A percentile compares a stretch with the other conserved stretches of the same genome.
These are phyloP conservation scores for Hysterangium stoloniferum DNA, from an alignment of 768 basidiomycete genomes.

Conservation along the genomic window DNA sequence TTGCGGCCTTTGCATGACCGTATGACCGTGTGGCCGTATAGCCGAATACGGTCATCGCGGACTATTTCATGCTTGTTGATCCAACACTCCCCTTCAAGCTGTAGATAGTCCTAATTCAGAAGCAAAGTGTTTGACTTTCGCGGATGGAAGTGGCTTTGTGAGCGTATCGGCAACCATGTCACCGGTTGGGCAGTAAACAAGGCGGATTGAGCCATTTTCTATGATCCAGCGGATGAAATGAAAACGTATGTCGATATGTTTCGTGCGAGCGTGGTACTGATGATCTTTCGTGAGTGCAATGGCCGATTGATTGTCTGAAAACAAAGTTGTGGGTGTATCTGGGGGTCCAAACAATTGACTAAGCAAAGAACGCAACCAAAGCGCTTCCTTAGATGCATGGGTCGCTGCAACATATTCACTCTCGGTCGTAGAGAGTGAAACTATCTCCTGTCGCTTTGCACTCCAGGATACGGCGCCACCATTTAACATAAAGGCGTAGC, in stretches of 20 bases:
- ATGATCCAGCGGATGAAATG: slow-evolving; percentile 26
- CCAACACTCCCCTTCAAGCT: slow-evolving; percentile 6
- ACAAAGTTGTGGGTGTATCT: slow-evolving; percentile 19
- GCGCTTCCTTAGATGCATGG: slow-evolving; percentile 24
- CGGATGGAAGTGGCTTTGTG: slow-evolving; percentile 21
- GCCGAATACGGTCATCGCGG: too few species aligned
- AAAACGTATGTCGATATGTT: slow-evolving; percentile 30
- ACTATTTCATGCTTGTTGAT: too few species aligned
- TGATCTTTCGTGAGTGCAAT: slow-evolving; percentile 22
- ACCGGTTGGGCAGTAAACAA: slow-evolving; percentile 18
- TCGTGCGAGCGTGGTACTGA: slow-evolving; percentile 17
- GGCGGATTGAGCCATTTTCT: slow-evolving; percentile 21
- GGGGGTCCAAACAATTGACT: slow-evolving; percentile 33
- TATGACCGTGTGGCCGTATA: too few species aligned
- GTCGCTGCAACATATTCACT: slow-evolving; percentile 27
- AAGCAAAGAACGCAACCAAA: slow-evolving; percentile 32
- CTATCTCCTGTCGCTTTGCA: slow-evolving; percentile 24
- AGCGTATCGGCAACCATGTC: slow-evolving; percentile 25
- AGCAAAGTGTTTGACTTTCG: slow-evolving; percentile 5
- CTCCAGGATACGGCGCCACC: slow-evolving; percentile 27
- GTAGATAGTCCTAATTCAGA: not conserved
- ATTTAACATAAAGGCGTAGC: slow-evolving; percentile 26
- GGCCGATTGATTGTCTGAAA: slow-evolving; percentile 27
- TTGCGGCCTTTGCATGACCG: too few species aligned
- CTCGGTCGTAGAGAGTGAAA: slow-evolving; percentile 29